A percentile compares a stretch with the other conserved stretches of the same genome.
These are phyloP conservation scores for Fomitopsis serialis DNA, from an alignment of 768 basidiomycete genomes.

Conservation along the genomic window DNA sequence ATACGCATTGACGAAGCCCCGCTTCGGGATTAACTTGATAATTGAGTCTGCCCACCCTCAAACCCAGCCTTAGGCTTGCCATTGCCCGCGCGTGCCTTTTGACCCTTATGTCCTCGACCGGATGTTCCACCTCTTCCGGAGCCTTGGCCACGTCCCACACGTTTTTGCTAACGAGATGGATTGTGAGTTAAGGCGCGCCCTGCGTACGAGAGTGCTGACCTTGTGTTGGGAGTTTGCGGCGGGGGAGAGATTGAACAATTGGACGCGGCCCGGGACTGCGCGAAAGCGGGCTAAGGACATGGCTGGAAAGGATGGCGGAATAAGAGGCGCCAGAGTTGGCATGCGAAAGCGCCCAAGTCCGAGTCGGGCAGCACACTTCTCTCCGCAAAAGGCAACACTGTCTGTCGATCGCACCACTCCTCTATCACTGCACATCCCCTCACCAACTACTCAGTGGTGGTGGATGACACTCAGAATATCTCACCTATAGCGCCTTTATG, in stretches of 20 bases:
- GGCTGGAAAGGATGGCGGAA: not conserved
- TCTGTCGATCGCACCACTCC: no score
- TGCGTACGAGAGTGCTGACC: slow-evolving; percentile 32
- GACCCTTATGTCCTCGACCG: slow-evolving; percentile 92
- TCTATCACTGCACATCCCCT: no score
- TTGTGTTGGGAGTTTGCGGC: slow-evolving; percentile 63
- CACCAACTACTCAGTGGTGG: no score
- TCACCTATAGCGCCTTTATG: no score
- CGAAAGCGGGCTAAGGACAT: slow-evolving; percentile 23
- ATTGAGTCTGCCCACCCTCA: slow-evolving; percentile 96
- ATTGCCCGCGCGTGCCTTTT: slow-evolving; percentile 87
- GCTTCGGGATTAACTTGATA: slow-evolving; percentile 86
- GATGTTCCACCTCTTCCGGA: slow-evolving; percentile 90
- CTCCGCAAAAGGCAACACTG: no score
- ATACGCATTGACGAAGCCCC: slow-evolving; percentile 90
- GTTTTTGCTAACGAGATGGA: slow-evolving; percentile 65
- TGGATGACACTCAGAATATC: no score
- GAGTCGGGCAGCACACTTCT: no score
- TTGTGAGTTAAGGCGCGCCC: not conserved
- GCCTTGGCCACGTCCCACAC: slow-evolving; percentile 90
- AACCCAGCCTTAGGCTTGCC: slow-evolving; percentile 80
- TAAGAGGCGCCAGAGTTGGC: not conserved
- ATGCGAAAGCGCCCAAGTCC: no score
- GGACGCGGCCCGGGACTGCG: slow-evolving; percentile 39
- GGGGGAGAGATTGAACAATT: slow-evolving; percentile 70